Percentiles rank a stretch among this genome's conserved stretches.
phyloP scores from a whole-genome alignment of 345 rosid species.

The Pistacia integerrima region DNA sequence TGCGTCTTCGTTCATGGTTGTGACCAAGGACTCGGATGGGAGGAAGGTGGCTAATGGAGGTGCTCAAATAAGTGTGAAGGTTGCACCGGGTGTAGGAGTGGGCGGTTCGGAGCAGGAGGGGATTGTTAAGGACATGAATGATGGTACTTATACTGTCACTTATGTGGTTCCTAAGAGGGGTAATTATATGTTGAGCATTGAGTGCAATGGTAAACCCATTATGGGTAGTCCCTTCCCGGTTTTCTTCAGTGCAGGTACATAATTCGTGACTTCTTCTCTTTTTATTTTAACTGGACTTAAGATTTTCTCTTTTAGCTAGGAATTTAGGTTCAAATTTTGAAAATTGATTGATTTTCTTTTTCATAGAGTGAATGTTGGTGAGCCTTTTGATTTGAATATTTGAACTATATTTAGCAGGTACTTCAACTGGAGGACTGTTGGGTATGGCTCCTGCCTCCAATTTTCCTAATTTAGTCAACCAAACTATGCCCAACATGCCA shows the following conservation, averaged over 20 bases:
- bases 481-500: conserved; percentile 99
- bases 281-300: too few relatives aligned
- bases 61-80: conserved; percentile 70
- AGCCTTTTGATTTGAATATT: not conserved
- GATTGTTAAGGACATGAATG: conserved; percentile 88
- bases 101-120: conserved; percentile 95
- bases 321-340: too few relatives aligned
- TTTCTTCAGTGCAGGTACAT: conserved; percentile 90
- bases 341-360: not conserved
- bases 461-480: conserved; percentile 79
- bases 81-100: conserved; percentile 89
- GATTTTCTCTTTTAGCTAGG: too few relatives aligned
- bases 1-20: conserved; percentile 75
- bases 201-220: conserved; percentile 83
- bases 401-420: conserved; percentile 40
- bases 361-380: not conserved
- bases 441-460: conserved; percentile 76
- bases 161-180: conserved; percentile 98
- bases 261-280: too few relatives aligned
- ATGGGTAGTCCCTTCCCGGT: conserved; percentile 99
- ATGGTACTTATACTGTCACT: conserved; percentile 83
- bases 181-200: conserved; percentile 89
- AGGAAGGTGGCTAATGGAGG: conserved; percentile 83
- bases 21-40: conserved; percentile 85
- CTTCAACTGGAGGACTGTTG: conserved; percentile 70